Base-by-base conservation (phyloP, 2,329 filamentous ascomycete species). In the Tolypocladium tundrense region DNA sequence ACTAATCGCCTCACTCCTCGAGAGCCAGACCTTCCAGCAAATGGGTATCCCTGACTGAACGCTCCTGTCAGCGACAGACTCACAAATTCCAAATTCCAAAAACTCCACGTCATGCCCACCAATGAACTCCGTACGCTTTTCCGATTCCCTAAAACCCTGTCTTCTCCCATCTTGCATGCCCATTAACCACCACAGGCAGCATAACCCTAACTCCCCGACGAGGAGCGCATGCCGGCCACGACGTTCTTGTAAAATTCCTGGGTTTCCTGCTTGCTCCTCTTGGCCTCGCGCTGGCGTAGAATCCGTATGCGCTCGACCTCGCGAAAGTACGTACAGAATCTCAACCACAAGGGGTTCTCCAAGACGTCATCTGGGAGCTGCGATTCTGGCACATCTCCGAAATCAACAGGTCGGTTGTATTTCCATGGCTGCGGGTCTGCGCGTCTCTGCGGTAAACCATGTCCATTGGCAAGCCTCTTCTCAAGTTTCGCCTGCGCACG, bases 281-380 rank as follows among this genome's bases (percentile, higher is more conserved):
- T 59, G 14, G 64, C 54, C 40, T 55, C 59, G 13, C 55, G 63
- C 9, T 59, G 58, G 33, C 58, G 57, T 6, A 54, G 14, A 21
- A 24, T 19, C 50, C 45, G 35, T 19, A 54, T 35, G n/a, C 42
- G 52, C 16, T 55, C 35, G 10, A 50, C 48, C 51, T 73, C 66
- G 19, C 73, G 71, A 59, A 48, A 48, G 24, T 76, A 60, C 16
- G 64, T 67, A 24, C 69, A 72, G 4, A 74, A 76, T 51, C 70
- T 70, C 39, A 76, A 54, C 80, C 80, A 82, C 1, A 67, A 69
- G 1, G 74, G 69, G 56, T 82, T 77, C 2, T 69, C 70, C 37
- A 60, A 67, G 7, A 82, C 76, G 37, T 75, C 71, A 1, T 74
- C 70, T 0, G 79, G 79, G 1, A 82, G 63, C 1, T 75, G 69